Base-by-base conservation (phyloP, 345 rosid genomes). In the Euclidium syriacum region DNA sequence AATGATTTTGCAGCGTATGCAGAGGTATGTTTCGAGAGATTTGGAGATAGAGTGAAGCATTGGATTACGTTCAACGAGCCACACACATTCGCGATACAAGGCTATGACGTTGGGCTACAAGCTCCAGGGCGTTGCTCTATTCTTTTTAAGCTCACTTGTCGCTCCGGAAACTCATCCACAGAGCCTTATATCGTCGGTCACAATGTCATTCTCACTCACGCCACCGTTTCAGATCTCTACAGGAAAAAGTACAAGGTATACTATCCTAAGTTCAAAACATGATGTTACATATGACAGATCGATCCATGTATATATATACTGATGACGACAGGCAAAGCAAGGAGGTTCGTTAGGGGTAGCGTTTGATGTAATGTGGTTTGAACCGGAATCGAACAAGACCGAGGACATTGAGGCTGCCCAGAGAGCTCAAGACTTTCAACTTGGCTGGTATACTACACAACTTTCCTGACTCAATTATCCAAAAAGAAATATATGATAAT, bases 51-150 rank as follows among this genome's bases (percentile, higher is more conserved):
- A 27, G 97, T 94, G 48, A 90, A 84, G 75, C 84, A 87, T 9
- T 94, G 99, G 99, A 80, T 85, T 6, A 90, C 94, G 7, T 87
- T 94, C 79, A 92, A 92, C 33, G 99, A 92, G 77, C 99, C 99
- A 4, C 90, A 94, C 36, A 82, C 97, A 22, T 77, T 89, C 24
- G 6, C 91, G 0, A 64, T 89, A 46, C 99, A 94, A 69, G 99
- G 99, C 26, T 94, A 85, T 59, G 97, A 90, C 62, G 81, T 77
- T 4, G 99, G 99, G 2, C 75, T 94, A 16, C 88, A 82, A 9
- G 97, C 99, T 9, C 99, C 97, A 0, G 95, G 96, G 1, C 84
- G 97, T 29, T 94, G 97, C 62, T 78, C 91, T 41, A 79, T 94
- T 73, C 53, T 85, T 27, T 83, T 81, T 52, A 87, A 25, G 34